These are phyloP conservation scores for Acephala macrosclerotiorum DNA, from an alignment of 2,329 filamentous ascomycete genomes.

Conservation along the genomic window DNA sequence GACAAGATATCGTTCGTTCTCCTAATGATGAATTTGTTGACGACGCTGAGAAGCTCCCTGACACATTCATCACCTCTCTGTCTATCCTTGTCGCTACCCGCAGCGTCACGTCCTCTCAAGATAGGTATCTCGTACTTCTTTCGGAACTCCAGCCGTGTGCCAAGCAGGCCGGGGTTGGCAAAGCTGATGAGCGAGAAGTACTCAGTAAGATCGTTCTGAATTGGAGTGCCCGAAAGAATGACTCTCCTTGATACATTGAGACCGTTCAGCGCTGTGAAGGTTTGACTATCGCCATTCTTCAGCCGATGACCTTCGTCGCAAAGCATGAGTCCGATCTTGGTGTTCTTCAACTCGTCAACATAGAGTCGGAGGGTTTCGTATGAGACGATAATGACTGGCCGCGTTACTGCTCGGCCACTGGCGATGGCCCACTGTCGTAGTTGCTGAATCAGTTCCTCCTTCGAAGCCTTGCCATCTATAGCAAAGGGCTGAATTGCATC, in stretches of 20 bases:
- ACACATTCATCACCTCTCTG: slow-evolving; percentile 85
- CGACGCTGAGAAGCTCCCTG: slow-evolving; percentile 78
- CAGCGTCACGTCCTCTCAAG: slow-evolving; percentile 87
- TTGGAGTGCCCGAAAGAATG: slow-evolving; percentile 95
- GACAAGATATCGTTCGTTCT: slow-evolving; percentile 97
- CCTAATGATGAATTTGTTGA: slow-evolving; percentile 99
- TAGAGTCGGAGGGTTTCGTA: slow-evolving; percentile 96
- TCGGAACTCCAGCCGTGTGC: slow-evolving; percentile 88
- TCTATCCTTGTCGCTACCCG: slow-evolving; percentile 82
- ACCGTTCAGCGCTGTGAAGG: slow-evolving; percentile 88
- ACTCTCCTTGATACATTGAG: slow-evolving; percentile 91
- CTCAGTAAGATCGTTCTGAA: slow-evolving; percentile 98
- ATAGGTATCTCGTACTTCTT: slow-evolving; percentile 96
- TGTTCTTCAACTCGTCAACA: slow-evolving; percentile 87
- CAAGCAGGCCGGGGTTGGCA: slow-evolving; percentile 91
- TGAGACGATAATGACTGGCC: slow-evolving; percentile 95
- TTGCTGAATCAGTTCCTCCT: slow-evolving; percentile 89
- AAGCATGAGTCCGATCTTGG: slow-evolving; percentile 88
- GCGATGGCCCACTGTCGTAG: slow-evolving; percentile 95
- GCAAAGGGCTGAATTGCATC: slow-evolving; percentile 93
- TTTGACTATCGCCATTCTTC: slow-evolving; percentile 96
- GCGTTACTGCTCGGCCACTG: slow-evolving; percentile 85
- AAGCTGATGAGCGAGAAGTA: slow-evolving; percentile 97
- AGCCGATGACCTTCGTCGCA: slow-evolving; percentile 97
- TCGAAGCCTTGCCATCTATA: slow-evolving; percentile 94